phyloP scores from a whole-genome alignment of 164 flowering plant species.

The Nelumbo lutea region DNA sequence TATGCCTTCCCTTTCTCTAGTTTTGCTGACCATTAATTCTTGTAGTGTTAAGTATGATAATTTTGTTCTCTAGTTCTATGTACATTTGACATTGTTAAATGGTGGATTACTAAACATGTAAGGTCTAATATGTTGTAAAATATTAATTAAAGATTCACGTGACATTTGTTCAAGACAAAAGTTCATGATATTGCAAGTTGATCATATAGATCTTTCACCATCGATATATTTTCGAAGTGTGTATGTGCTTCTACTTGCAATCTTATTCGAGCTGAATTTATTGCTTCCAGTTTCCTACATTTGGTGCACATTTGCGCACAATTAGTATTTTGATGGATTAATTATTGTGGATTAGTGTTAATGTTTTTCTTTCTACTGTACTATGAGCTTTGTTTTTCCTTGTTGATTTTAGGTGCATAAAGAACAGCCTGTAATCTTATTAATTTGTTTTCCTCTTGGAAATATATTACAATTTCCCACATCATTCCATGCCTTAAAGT shows the following conservation, averaged over 20 bases:
- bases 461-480: too few species aligned
- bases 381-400: too few species aligned
- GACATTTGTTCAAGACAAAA: background rate
- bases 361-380: too few species aligned
- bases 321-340: background rate
- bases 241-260: background rate
- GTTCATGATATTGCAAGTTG: background rate
- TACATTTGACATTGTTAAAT: too few species aligned
- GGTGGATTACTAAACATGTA: background rate
- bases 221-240: background rate
- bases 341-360: background rate
- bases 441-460: too few species aligned
- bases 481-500: too few species aligned
- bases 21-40: too few species aligned
- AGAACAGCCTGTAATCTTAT: too few species aligned
- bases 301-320: background rate
- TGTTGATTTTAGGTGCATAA: too few species aligned
- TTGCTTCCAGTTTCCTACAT: background rate
- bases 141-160: background rate
- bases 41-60: background rate
- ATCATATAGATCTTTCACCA: background rate
- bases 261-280: too few species aligned
- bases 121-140: background rate
- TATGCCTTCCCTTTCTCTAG: constrained; percentile 5
- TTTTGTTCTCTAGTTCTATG: too few species aligned